Base-by-base conservation (phyloP, 345 rosid species). In the Cochlearia excelsa region DNA sequence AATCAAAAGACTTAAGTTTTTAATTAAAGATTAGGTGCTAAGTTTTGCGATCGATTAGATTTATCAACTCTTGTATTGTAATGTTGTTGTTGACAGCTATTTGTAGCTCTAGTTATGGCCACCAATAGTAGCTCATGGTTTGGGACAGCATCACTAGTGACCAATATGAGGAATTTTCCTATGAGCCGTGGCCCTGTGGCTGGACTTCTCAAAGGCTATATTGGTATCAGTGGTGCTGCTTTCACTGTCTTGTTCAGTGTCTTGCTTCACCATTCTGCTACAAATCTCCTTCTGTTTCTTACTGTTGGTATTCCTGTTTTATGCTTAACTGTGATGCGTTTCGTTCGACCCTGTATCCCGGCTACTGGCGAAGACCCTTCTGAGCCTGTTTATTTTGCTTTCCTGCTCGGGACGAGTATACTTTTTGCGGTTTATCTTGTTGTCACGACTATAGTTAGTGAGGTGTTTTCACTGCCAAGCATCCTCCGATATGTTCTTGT, bases 311-410 rank as follows among this genome's bases (percentile, higher is more conserved):
- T 94, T 69, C 99, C 99, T 7, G 44, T 81, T 33, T 39, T 87
- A 49, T 82, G 92, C 69, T 68, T 90, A 56, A 54, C 77, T 44
- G 77, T 86, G 76, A 78, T 84, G 85, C 87, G 80, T 77, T 80
- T 89, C 33, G 66, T 93, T 56, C 88, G 88, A 16, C 80, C 90
- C 7, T 93, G 99, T 69, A 69, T 81, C 23, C 97, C 98, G 3
- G 86, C 85, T 69, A 83, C 88, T 35, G 92, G 88, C 57, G 95
- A 87, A 72, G 99, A 93, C 72, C 78, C 92, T 70, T 85, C 83
- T 9, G 92, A 76, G 68, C 88, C 87, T 50, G 68, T 55, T 58
- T 96, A 90, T 71, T 93, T 90, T 57, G 29, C 76, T 45, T 87
- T 84, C 61, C 75, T 86, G 59, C 92, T 87, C 68, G 84, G 68